Base-by-base conservation (phyloP, 2,329 filamentous ascomycete species). In the Xylariaceae sp. region DNA sequence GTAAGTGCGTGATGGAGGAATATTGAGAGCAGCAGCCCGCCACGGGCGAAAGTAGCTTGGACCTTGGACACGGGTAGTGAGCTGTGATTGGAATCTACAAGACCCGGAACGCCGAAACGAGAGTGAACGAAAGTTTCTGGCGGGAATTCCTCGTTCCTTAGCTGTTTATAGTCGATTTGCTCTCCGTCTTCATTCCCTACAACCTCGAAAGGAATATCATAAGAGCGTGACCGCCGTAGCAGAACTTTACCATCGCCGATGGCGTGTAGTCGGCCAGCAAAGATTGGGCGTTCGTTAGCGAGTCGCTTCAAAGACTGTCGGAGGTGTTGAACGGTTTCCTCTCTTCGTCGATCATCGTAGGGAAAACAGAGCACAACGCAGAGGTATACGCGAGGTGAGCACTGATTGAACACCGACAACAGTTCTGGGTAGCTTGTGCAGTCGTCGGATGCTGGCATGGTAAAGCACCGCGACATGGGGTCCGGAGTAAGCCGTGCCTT, bases 1-100 rank as follows among this genome's bases (percentile, higher is more conserved):
- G 71, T 72, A 20, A 77, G 61, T 6, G 74, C 64, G 50, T 78
- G 76, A 53, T 77, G 73, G 39, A 77, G 63, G 52, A 69, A 75
- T n/a, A 74, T 55, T 5, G 65, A 70, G 18, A 78, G 66, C 6
- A 77, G 52, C 8, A 78, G 46, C 1, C 76, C 75, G 2, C 73
- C 75, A 3, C 66, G 58, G 6, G 74, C 68, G 45, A 75, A 69
- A 33, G 70, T 68, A n/a, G 67, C 71, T 11, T 72, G 69, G 5
- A 78, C 65, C n/a, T 67, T 66, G 2, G 70, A 68, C 9, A 73
- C 73, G 0, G 74, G 75, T 20, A 75, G 63, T 0, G 60, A 59
- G 5, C 55, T 58, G n/a, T 55, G 39, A 29, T 53, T 45, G 24
- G 57, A 50, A 26, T 47, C 60, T 20, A 63, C 39, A 23, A 51